Base-by-base conservation (phyloP, 176 grass and related monocot species). In the Zoysia pacifica region DNA sequence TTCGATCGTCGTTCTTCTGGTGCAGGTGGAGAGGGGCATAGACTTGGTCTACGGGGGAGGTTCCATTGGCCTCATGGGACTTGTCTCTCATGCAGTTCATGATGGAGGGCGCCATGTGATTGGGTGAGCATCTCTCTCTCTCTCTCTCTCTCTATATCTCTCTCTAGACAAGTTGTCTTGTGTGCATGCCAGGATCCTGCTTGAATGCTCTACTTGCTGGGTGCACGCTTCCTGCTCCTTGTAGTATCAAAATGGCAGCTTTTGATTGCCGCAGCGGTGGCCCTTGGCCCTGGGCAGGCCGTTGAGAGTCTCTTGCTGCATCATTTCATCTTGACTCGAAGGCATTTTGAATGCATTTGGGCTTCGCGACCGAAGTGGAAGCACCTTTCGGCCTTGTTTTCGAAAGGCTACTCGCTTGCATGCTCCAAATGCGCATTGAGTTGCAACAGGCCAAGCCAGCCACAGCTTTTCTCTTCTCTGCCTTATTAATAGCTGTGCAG, bases 41-140 rank as follows among this genome's bases (percentile, higher is more conserved):
- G 95, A 97, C 86, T 75, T 97, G 83, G 95, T 97, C 80, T 97
- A 97, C 64, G 95, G 95, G 15, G 95, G 95, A 61, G 92, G 95
- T 39, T 94, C 91, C 87, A 94, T 97, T 41, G 95, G 95, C 62
- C 89, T 97, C 81, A 97, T 97, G 95, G 95, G 95, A 7, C 66
- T 97, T 48, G 87, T 97, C 78, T 97, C 90, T 69, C 95, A 94
- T 79, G 95, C 95, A 65, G 95, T 97, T 77, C 95, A 94, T 87
- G 91, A 97, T 78, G 95, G 95, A 77, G 95, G 95, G 15, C 91
- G 95, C 80, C 95, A 97, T 90, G 95, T 97, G 45, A 88, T 97
- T 77, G 95, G 95, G 95, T 97, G 73, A 47, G 81, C 72, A 85
- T 52, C 48, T 77, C 7, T 28, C 28, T 28, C 28, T 28, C 28